Evolutionary conservation across 2,329 filamentous ascomycete genomes (phyloP).

Genomic region (Cladophialophora bantiana): DNA sequence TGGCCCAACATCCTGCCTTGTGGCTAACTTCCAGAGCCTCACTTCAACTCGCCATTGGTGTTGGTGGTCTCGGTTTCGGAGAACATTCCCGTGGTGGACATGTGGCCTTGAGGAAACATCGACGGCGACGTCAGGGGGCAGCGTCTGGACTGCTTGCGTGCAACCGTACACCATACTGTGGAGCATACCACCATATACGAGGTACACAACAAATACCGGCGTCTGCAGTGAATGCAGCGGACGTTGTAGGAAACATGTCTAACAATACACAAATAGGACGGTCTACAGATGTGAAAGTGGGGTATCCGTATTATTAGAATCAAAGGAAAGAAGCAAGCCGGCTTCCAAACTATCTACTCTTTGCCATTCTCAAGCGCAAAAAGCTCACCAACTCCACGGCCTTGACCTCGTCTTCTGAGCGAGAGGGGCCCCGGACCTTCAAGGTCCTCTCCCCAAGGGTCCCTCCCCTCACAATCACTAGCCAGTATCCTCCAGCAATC

Average conservation of each 20-base stretch:
- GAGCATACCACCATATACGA: background rate
- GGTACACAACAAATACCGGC: too few relatives aligned
- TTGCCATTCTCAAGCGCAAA: constrained; percentile 55
- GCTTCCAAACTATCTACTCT: constrained; percentile 28
- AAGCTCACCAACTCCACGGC: constrained; percentile 76
- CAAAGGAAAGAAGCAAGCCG: background rate
- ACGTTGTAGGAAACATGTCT: background rate
- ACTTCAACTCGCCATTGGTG: constrained; percentile 16
- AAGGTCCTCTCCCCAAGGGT: constrained; percentile 62
- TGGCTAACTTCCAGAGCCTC: constrained; percentile 20
- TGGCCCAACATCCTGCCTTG: constrained; percentile 28
- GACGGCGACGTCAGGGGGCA: background rate
- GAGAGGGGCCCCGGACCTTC: constrained; percentile 79
- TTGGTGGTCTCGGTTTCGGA: background rate
- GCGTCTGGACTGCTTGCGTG: background rate
- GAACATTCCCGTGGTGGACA: constrained; percentile 9
- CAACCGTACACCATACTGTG: background rate
- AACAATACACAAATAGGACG: background rate
- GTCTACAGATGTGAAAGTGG: background rate
- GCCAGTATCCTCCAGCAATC: constrained; percentile 78
- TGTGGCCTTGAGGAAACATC: constrained; percentile 15
- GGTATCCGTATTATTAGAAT: constrained; percentile 13
- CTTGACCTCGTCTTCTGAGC: constrained; percentile 84
- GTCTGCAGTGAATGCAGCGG: background rate
- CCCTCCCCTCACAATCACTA: constrained; percentile 77